Evolutionary conservation across 1,139 yeast species (phyloP), one percentile per base, ranked within the genome.

Genomic region (Taphrina confusa): DNA sequence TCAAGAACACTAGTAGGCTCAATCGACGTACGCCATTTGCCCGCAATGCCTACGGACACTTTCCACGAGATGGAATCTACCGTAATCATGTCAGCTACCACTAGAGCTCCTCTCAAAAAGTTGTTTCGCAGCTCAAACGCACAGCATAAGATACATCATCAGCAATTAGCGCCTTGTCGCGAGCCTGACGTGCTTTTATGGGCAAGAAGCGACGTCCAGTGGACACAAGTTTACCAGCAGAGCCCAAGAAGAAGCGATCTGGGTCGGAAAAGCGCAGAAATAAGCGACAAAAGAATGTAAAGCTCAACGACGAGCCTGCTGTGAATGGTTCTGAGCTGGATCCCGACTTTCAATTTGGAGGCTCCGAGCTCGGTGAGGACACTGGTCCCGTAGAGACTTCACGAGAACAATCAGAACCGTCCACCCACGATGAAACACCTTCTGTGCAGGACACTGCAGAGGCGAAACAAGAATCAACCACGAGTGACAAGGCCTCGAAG

Each of bases 321-420:
- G 22, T 22, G 2, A 23, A 42, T 23, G 31, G 20, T 11, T 28
- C 16, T 23, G 50, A 27, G n/a, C 23, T 45, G 20, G 50, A 45
- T 18, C 50, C 50, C 22, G 50, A 45, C 20, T 45, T 45, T 16
- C 36, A 27, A 18, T 45, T 45, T 28, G 50, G 36, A 16, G 50
- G 25, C 6, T 45, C 46, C 18, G 46, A 42, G 46, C 46, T 23
- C 31, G 31, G 20, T 1, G 20, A 25, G 31, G 31, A 42, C n/a
- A 9, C 25, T 37, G 42, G 25, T 9, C n/a, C 6, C 3, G 25
- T 37, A 18, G 25, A 5, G n/a, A 25, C 18, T 4, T 11, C 8
- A 4, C n/a, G 9, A 3, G 18, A 22, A 12, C 25, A 14, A 25
- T 11, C 25, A 16, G 25, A 37, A n/a, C n/a, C n/a, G n/a, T 37